These are phyloP conservation scores for Trichoderma gracile DNA, from an alignment of 2,329 filamentous ascomycete genomes.

Conservation along the genomic window DNA sequence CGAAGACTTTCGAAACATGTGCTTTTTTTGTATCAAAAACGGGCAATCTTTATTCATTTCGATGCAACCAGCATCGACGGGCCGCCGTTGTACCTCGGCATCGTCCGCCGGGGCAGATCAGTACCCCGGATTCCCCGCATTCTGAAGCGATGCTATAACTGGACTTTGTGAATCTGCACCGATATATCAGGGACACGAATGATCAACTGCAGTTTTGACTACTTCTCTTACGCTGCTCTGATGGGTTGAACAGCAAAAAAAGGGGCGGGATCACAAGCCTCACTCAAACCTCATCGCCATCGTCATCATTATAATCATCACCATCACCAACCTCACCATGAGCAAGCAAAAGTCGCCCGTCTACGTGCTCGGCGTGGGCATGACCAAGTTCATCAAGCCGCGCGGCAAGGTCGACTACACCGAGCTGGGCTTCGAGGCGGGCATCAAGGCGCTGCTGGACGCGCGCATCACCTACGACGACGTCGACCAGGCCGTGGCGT, in stretches of 20 bases:
- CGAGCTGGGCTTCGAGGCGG: constrained; percentile 89
- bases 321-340: constrained; percentile 40
- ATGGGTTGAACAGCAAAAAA: background rate
- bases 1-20: background rate
- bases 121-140: constrained; percentile 9
- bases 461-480: constrained; percentile 96
- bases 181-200: background rate
- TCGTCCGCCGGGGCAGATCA: constrained; percentile 2
- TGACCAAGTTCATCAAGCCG: constrained; percentile 99
- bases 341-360: constrained; percentile 53
- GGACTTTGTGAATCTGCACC: background rate
- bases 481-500: constrained; percentile 92
- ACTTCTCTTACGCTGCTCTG: background rate
- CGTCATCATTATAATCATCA: constrained; percentile 37
- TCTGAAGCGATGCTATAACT: background rate
- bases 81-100: constrained; percentile 16
- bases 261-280: no score
- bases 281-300: no score
- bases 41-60: background rate
- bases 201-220: background rate
- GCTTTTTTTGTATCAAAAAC: background rate
- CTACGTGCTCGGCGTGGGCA: constrained; percentile 96
- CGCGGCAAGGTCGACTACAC: constrained; percentile 92
- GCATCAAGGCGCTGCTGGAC: constrained; percentile 80
- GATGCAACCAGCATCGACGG: background rate